Base-by-base conservation (phyloP, 345 rosid genomes). In the Heritiera littoralis region DNA sequence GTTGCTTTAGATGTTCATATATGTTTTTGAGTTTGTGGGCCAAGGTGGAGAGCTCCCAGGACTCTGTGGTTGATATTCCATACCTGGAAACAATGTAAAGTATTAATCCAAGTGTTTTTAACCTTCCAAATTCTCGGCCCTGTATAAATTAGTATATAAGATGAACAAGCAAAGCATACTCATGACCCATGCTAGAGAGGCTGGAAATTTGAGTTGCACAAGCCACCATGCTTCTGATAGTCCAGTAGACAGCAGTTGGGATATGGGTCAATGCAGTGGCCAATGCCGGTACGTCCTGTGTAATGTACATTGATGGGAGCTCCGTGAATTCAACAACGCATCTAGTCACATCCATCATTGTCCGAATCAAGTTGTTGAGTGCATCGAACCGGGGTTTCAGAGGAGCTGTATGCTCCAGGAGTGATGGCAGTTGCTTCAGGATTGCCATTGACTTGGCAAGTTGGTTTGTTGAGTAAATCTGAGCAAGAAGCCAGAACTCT, bases 41-140 rank as follows among this genome's bases (percentile, higher is more conserved):
- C 83, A 95, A 82, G 68, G 87, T 88, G 1, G 95, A 92, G 17
- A 93, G 85, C 81, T 95, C 98, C 97, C 97, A 93, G 17, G 89
- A 84, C 85, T 92, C 97, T 5, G 88, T 79, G 23, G 94, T 90
- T 43, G 93, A 86, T 80, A 85, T 60, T 54, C 84, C 79, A 80
- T 76, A 82, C 83, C 94, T 90, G 83, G 66, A 78, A 46, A 4
- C 7, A 74, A 52, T 12, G 9, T n/a, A 43, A 63, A 63, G 10
- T 9, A 11, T 72, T 72, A 72, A 35, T 72, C 64, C 76, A 72
- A 17, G 4, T 12, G 30, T 8, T n/a, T n/a, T 70, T 51, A 51
- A 54, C n/a, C 43, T 49, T 28, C 12, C 20, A 3, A 28, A 28
- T 20, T 49, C 12, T 3, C 15, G 6, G 5, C n/a, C 61, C 0